Conservation (phyloP, 2,329 filamentous ascomycete genomes). For the Diaporthe humulicola region DNA sequence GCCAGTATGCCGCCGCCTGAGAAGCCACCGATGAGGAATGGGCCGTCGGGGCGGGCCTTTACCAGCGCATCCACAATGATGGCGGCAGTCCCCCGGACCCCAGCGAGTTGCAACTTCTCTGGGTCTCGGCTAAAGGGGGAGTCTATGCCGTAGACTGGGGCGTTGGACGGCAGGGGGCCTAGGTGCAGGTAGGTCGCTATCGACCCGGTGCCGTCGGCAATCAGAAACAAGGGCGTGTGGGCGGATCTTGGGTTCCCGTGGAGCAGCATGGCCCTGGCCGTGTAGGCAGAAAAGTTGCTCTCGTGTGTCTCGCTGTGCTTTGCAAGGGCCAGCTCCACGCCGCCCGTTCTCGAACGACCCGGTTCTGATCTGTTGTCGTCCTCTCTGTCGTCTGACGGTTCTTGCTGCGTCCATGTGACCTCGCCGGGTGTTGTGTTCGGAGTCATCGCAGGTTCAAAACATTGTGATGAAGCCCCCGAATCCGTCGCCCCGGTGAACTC, state of each 20-base stretch:
- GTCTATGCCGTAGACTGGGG: slow-evolving; percentile 47
- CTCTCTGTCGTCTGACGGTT: slow-evolving; percentile 7
- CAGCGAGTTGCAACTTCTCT: slow-evolving; percentile 38
- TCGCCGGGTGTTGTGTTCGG: background rate
- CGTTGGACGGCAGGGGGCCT: slow-evolving; percentile 41
- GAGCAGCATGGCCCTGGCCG: slow-evolving; percentile 45
- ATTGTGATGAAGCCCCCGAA: background rate
- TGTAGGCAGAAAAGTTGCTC: slow-evolving; percentile 21
- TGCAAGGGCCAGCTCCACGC: background rate
- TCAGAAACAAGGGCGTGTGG: slow-evolving; percentile 46
- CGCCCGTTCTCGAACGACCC: background rate
- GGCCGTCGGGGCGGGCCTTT: slow-evolving; percentile 41
- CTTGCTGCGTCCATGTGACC: background rate
- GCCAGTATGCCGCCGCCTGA: slow-evolving; percentile 44
- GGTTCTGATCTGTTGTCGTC: slow-evolving; percentile 17
- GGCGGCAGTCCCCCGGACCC: slow-evolving; percentile 40
- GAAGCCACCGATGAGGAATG: slow-evolving; percentile 46
- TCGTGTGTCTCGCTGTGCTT: slow-evolving; percentile 5
- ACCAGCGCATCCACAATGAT: slow-evolving; percentile 43
- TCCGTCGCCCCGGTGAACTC: slow-evolving; percentile 16
- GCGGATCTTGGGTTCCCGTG: slow-evolving; percentile 42
- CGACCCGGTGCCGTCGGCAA: slow-evolving; percentile 47
- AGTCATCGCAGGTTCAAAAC: background rate
- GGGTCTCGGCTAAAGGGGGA: slow-evolving; percentile 45
- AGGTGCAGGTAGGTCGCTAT: slow-evolving; percentile 46